Conservation (phyloP, 352 stramenopile genomes). For the Phytophthora pistaciae region DNA sequence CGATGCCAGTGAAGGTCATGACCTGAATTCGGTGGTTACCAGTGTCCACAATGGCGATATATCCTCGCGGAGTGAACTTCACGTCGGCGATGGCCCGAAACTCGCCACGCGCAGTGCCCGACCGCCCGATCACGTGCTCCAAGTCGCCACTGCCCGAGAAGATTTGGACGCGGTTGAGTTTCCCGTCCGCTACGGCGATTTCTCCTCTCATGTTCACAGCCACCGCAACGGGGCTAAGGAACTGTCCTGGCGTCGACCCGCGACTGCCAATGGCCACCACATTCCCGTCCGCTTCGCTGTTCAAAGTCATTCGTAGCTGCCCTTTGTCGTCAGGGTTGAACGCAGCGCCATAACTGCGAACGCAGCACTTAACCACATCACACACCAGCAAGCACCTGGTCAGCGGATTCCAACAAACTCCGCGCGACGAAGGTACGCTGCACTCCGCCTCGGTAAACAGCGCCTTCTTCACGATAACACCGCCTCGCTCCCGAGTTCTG, state of each 20-base stretch:
- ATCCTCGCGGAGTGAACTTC: slow-evolving; percentile 59
- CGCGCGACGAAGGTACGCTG: slow-evolving; percentile 33
- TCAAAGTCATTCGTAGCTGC: slow-evolving; percentile 22
- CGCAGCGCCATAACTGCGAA: slow-evolving; percentile 37
- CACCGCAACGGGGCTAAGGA: slow-evolving; percentile 56
- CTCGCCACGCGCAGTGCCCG: slow-evolving; percentile 49
- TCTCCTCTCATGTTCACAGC: slow-evolving; percentile 61
- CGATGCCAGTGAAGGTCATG: slow-evolving; percentile 50
- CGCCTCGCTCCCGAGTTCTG: slow-evolving; percentile 7
- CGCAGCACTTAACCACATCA: slow-evolving; percentile 47
- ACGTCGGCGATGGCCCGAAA: slow-evolving; percentile 60
- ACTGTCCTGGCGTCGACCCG: slow-evolving; percentile 54
- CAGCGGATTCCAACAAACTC: slow-evolving; percentile 63
- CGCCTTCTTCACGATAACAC: slow-evolving; percentile 20
- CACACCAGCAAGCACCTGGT: slow-evolving; percentile 60
- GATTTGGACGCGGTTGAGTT: slow-evolving; percentile 62
- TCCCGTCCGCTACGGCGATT: slow-evolving; percentile 65
- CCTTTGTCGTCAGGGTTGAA: slow-evolving; percentile 28
- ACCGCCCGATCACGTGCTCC: slow-evolving; percentile 56
- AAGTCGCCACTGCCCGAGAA: slow-evolving; percentile 63
- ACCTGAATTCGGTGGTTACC: slow-evolving; percentile 71
- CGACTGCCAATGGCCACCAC: slow-evolving; percentile 37
- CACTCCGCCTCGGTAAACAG: slow-evolving; percentile 10
- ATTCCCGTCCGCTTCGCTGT: slow-evolving; percentile 1
- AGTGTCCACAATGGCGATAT: slow-evolving; percentile 59